phyloP scores from a whole-genome alignment of 2,329 filamentous ascomycete species.

The Cordyceps sp. region DNA sequence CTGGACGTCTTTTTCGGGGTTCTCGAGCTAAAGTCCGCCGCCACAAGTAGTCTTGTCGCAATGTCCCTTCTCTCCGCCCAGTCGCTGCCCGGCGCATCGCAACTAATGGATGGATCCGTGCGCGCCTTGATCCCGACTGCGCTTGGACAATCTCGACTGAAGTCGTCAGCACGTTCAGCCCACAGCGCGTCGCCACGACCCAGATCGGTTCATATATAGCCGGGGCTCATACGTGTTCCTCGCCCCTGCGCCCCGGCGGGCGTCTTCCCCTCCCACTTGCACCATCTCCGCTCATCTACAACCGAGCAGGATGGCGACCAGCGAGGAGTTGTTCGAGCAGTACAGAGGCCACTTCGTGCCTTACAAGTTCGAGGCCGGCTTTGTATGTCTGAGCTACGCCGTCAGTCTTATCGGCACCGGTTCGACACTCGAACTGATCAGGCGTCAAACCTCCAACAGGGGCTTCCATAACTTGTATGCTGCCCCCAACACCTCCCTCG shows the following conservation, averaged over 20 bases:
- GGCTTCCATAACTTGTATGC: conserved; percentile 53
- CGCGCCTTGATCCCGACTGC: neutral
- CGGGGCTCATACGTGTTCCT: neutral
- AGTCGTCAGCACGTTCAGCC: neutral
- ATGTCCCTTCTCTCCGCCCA: too few relatives aligned
- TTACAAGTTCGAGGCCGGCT: conserved; percentile 36
- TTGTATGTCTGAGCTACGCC: conserved; percentile 56
- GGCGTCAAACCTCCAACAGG: conserved; percentile 53
- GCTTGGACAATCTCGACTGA: neutral
- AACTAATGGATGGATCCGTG: too few relatives aligned
- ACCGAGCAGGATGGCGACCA: conserved; percentile 1
- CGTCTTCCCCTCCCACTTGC: neutral
- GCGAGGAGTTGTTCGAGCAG: conserved; percentile 16
- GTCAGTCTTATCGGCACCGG: conserved; percentile 64
- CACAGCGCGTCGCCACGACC: neutral
- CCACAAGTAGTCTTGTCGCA: too few relatives aligned
- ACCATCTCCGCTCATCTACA: neutral
- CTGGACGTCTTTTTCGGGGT: too few relatives aligned
- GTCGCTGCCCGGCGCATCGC: too few relatives aligned
- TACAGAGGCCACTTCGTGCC: conserved; percentile 30
- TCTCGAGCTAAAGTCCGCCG: too few relatives aligned
- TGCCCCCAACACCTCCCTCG: neutral
- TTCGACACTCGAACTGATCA: conserved; percentile 69
- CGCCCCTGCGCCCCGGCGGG: neutral
- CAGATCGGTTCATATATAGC: neutral